phyloP scores from a whole-genome alignment of 2,329 filamentous ascomycete genomes.

The Fusarium coffeatum region DNA sequence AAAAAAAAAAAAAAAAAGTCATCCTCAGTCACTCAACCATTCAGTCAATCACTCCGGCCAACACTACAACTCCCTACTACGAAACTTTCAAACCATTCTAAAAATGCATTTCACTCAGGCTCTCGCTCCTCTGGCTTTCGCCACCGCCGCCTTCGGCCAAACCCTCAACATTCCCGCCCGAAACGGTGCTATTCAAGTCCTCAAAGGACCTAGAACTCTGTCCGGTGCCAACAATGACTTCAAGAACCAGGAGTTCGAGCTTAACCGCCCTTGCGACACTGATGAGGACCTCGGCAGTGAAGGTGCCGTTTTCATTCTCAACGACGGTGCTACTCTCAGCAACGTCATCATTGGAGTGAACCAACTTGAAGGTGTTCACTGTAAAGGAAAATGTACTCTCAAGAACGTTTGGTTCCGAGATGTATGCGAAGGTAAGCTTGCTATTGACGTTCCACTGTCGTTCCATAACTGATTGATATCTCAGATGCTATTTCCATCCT shows the following conservation, averaged over 20 bases:
- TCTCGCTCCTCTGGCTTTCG: not conserved
- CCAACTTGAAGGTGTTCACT: slow-evolving; percentile 62
- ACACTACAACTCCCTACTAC: not conserved
- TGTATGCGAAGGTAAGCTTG: not conserved
- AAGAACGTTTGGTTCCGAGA: slow-evolving; percentile 20
- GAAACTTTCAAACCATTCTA: not conserved
- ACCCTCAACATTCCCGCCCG: not conserved
- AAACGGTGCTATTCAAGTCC: not conserved
- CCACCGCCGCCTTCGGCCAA: not conserved
- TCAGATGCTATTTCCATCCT: not conserved
- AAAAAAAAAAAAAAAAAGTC: no score
- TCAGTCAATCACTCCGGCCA: not conserved
- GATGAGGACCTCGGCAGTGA: not conserved
- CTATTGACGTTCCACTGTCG: not conserved
- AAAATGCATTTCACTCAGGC: not conserved
- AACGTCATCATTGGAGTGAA: slow-evolving; percentile 66
- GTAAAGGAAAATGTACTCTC: slow-evolving; percentile 56
- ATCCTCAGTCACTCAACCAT: not conserved
- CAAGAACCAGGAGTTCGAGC: not conserved
- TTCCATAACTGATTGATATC: not conserved
- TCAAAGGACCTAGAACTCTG: not conserved
- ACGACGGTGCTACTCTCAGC: slow-evolving; percentile 60
- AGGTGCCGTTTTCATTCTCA: slow-evolving; percentile 56
- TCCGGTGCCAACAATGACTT: not conserved
- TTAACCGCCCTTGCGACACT: not conserved